phyloP scores from a whole-genome alignment of 2,329 filamentous ascomycete genomes.

The Furcasterigmium sp. region DNA sequence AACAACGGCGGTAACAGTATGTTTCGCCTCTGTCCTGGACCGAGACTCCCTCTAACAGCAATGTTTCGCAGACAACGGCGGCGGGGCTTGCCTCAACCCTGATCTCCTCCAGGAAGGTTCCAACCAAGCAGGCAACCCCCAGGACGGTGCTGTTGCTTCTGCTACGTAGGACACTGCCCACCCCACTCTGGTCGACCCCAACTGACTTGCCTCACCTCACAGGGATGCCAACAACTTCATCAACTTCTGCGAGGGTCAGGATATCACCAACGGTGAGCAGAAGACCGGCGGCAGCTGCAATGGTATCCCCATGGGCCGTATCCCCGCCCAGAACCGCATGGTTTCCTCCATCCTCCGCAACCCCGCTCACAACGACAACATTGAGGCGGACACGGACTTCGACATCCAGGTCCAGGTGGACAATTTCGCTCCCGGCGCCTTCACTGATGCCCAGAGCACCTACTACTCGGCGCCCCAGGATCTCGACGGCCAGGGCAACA shows the following conservation, averaged over 20 bases:
- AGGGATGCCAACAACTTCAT: constrained; percentile 57
- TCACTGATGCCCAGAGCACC: constrained; percentile 54
- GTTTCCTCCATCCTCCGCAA: constrained; percentile 49
- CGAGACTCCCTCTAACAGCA: no score
- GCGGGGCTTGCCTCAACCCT: constrained; percentile 29
- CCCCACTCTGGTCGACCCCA: neutral
- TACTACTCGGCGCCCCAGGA: constrained; percentile 58
- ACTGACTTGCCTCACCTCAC: neutral
- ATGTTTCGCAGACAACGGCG: constrained; percentile 11
- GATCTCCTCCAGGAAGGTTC: constrained; percentile 46
- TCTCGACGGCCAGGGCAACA: constrained; percentile 38
- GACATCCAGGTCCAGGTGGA: constrained; percentile 44
- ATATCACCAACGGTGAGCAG: constrained; percentile 55
- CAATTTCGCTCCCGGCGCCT: constrained; percentile 52
- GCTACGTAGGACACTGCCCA: constrained; percentile 34
- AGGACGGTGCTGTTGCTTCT: constrained; percentile 45
- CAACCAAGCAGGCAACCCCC: constrained; percentile 37
- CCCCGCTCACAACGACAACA: constrained; percentile 45
- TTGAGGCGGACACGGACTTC: constrained; percentile 44
- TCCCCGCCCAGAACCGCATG: constrained; percentile 50
- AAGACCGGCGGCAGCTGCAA: constrained; percentile 57
- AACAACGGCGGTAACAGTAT: constrained; percentile 20
- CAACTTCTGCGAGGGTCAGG: constrained; percentile 52
- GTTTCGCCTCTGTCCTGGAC: no score
- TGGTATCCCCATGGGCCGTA: constrained; percentile 57